phyloP scores from a whole-genome alignment of 2,329 filamentous ascomycete species.

The Amphichorda felina region DNA sequence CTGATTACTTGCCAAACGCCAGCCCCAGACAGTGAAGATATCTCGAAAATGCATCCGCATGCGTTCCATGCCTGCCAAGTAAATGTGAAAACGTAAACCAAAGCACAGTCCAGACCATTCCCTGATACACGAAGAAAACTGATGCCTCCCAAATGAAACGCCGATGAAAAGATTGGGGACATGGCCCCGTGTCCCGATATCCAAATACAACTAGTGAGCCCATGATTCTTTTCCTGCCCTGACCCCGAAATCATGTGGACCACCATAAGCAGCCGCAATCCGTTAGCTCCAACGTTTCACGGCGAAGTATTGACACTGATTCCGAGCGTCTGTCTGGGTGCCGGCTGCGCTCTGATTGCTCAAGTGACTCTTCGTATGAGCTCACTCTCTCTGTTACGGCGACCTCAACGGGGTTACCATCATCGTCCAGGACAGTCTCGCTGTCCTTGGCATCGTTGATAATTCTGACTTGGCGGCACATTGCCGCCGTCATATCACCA shows the following conservation, averaged over 20 bases:
- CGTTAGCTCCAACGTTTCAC: conserved; percentile 24
- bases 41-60: too few species aligned
- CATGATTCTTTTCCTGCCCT: background rate
- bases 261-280: conserved; percentile 44
- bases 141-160: too few species aligned
- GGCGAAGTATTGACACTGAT: background rate
- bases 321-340: background rate
- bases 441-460: conserved; percentile 22
- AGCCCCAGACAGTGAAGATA: too few species aligned
- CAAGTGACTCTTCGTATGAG: conserved; percentile 1
- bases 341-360: conserved; percentile 1
- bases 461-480: conserved; percentile 37
- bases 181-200: too few species aligned
- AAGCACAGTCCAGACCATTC: too few species aligned
- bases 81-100: too few species aligned
- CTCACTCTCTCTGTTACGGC: conserved; percentile 26
- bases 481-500: conserved; percentile 18
- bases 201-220: background rate
- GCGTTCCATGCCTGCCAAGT: too few species aligned
- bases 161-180: too few species aligned
- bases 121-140: too few species aligned
- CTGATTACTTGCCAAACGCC: too few species aligned
- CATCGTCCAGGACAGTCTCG: conserved; percentile 18
- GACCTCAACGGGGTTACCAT: conserved; percentile 28
- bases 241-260: conserved; percentile 22